Evolutionary conservation across 2,329 filamentous ascomycete species (phyloP).

Genomic region (Didymella keratinophila): DNA sequence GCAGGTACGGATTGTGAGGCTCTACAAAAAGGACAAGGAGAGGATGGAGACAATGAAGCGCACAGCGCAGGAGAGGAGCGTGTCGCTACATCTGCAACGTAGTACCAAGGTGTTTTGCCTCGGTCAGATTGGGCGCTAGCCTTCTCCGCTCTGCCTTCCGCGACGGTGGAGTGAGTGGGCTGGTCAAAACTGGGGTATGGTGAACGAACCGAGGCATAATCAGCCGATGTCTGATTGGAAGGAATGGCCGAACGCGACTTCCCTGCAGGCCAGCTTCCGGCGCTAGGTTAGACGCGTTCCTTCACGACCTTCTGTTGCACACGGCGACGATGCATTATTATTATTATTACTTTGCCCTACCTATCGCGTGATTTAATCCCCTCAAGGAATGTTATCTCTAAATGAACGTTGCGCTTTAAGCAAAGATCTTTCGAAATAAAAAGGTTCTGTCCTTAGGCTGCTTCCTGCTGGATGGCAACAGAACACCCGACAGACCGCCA

Average conservation of each 20-base stretch:
- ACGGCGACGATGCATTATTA: too few species aligned
- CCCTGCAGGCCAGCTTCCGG: constrained; percentile 3
- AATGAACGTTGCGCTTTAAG: not conserved
- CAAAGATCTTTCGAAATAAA: not conserved
- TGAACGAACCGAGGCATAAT: constrained; percentile 31
- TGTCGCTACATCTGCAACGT: constrained; percentile 22
- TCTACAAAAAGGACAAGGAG: not conserved
- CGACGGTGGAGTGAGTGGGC: constrained; percentile 22
- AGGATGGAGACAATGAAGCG: not conserved
- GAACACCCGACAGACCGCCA: not conserved
- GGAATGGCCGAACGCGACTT: not conserved
- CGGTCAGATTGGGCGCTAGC: constrained; percentile 29
- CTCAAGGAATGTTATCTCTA: not conserved
- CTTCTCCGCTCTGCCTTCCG: constrained; percentile 26
- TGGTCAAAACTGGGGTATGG: constrained; percentile 25
- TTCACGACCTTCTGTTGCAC: not conserved
- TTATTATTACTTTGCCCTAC: not conserved
- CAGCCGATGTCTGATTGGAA: constrained; percentile 6
- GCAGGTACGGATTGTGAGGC: constrained; percentile 1
- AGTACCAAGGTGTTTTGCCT: constrained; percentile 23
- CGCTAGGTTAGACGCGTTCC: not conserved
- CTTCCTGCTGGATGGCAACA: not conserved
- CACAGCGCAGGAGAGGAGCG: not conserved
- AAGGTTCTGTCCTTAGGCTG: not conserved
- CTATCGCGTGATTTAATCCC: not conserved